These are phyloP conservation scores for Fusarium nurragi DNA, from an alignment of 2,329 filamentous ascomycete genomes.

Conservation along the genomic window DNA sequence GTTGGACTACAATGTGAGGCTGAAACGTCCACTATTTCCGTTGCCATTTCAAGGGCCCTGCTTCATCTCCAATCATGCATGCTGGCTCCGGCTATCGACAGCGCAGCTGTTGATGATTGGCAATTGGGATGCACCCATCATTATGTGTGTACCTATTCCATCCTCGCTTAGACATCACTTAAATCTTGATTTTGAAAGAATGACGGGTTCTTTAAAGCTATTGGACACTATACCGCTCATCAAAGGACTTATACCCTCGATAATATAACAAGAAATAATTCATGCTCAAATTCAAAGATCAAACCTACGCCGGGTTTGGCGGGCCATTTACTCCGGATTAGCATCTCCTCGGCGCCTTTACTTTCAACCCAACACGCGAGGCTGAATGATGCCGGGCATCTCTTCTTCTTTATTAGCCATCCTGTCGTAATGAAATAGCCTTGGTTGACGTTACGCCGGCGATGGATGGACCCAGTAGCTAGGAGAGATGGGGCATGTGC, in stretches of 20 bases:
- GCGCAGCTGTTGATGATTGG: neutral
- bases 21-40: conserved; percentile 5
- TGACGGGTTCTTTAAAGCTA: neutral
- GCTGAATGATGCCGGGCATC: conserved; percentile 20
- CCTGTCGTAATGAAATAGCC: conserved; percentile 21
- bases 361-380: conserved; percentile 7
- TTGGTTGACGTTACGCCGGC: conserved; percentile 28
- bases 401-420: conserved; percentile 15
- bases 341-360: neutral
- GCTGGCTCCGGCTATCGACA: neutral
- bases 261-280: conserved; percentile 1
- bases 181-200: neutral
- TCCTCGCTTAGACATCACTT: conserved; percentile 7
- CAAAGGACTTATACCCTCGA: neutral
- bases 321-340: conserved; percentile 28
- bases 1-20: neutral
- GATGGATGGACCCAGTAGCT: conserved; percentile 24
- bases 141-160: neutral
- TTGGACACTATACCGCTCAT: conserved; percentile 1
- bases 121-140: neutral
- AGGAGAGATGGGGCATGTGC: conserved; percentile 28
- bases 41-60: conserved; percentile 6
- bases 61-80: neutral
- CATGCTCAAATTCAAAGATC: neutral
- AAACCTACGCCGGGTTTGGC: neutral